phyloP scores from a whole-genome alignment of 257 asterid genomes.

The Nemophila menziesii region DNA sequence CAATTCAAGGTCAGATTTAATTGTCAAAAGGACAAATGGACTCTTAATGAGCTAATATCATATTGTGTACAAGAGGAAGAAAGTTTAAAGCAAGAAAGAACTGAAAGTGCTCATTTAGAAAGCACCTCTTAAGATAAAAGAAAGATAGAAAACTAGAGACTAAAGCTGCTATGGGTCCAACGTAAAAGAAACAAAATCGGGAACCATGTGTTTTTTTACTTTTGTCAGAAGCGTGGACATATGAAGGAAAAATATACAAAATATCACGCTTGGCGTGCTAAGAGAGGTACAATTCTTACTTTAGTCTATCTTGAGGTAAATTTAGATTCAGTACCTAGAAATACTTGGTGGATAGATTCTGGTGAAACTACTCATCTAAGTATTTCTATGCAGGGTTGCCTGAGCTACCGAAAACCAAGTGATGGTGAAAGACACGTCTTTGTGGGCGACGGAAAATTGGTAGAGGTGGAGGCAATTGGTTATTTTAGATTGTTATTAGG shows the following conservation, averaged over 20 bases:
- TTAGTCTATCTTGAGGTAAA: neutral
- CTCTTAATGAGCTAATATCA: too few relatives aligned
- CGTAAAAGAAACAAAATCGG: neutral
- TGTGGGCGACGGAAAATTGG: neutral
- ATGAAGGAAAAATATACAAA: neutral
- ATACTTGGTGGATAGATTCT: neutral
- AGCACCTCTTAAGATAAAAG: too few relatives aligned
- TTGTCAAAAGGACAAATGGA: too few relatives aligned
- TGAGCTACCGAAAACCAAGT: neutral
- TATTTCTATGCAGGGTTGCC: neutral
- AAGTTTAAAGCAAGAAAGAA: too few relatives aligned
- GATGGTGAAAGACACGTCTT: neutral
- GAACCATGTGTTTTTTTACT: neutral
- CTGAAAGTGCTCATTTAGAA: too few relatives aligned
- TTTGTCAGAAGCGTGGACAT: neutral
- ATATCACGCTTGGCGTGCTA: neutral
- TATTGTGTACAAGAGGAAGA: too few relatives aligned
- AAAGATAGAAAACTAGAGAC: too few relatives aligned
- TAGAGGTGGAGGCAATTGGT: neutral
- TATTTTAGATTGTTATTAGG: neutral
- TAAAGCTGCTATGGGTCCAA: too few relatives aligned
- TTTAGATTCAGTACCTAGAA: neutral
- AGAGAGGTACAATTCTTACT: neutral
- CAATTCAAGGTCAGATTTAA: too few relatives aligned
- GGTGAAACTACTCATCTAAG: neutral